Percentiles rank a stretch among this genome's conserved stretches.
phyloP scores from a whole-genome alignment of 139 green algal species.

The Coelastrella sp. region DNA sequence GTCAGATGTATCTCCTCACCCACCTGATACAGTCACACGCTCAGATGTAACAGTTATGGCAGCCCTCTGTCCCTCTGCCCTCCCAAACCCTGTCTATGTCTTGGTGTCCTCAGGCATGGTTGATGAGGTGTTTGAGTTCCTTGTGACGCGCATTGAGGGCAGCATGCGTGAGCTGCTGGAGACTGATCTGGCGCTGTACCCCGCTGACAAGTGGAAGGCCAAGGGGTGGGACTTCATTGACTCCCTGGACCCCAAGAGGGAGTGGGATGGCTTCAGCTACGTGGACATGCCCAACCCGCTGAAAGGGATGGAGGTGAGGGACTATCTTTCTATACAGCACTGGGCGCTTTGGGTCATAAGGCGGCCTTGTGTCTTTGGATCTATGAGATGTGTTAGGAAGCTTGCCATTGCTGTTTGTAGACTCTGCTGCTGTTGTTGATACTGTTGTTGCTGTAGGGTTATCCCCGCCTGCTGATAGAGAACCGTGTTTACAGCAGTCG shows the following conservation, averaged over 20 bases:
- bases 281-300: slow-evolving; percentile 65
- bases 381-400: background rate
- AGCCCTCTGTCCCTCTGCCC: background rate
- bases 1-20: too few species aligned
- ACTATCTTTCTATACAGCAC: background rate
- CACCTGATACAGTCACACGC: too few species aligned
- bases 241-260: slow-evolving; percentile 66
- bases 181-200: slow-evolving; percentile 56
- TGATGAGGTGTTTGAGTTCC: slow-evolving; percentile 63
- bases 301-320: slow-evolving; percentile 55
- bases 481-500: slow-evolving; percentile 79
- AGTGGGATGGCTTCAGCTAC: slow-evolving; percentile 60
- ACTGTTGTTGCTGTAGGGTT: slow-evolving; percentile 49
- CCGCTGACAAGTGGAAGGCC: slow-evolving; percentile 65
- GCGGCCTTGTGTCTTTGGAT: background rate
- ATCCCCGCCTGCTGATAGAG: slow-evolving; percentile 80
- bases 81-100: background rate
- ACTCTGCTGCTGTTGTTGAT: background rate
- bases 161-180: slow-evolving; percentile 63
- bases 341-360: background rate
- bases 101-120: slow-evolving; percentile 31
- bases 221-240: slow-evolving; percentile 75
- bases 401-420: too few species aligned
- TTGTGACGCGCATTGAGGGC: slow-evolving; percentile 72
- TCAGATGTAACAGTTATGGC: background rate